These are phyloP conservation scores for Candida buenavistaensis DNA, from an alignment of 1,139 yeast genomes.

Conservation along the genomic window DNA sequence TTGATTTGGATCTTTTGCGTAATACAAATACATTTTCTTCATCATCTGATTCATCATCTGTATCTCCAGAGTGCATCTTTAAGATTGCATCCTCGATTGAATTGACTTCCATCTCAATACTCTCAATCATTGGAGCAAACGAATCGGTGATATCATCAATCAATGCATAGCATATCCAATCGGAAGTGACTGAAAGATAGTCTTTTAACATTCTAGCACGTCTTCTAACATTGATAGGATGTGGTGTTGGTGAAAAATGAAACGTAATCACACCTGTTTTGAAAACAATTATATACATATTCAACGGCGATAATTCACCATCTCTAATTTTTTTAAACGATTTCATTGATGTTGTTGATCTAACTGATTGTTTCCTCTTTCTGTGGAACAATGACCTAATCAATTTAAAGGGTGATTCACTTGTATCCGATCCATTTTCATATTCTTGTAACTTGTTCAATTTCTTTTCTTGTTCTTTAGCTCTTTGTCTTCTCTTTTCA, in stretches of 20 bases:
- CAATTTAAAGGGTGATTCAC: slow-evolving; percentile 15
- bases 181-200: slow-evolving; percentile 85
- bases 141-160: slow-evolving; percentile 97
- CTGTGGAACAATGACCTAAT: slow-evolving; percentile 6
- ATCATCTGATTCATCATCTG: slow-evolving; percentile 39
- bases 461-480: slow-evolving; percentile 45
- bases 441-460: slow-evolving; percentile 40
- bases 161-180: slow-evolving; percentile 96
- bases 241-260: slow-evolving; percentile 94
- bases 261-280: slow-evolving; percentile 88
- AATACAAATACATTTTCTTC: slow-evolving; percentile 37
- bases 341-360: slow-evolving; percentile 23
- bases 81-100: slow-evolving; percentile 88
- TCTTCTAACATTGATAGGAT: slow-evolving; percentile 91
- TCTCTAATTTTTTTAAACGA: slow-evolving; percentile 47
- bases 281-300: slow-evolving; percentile 91
- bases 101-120: slow-evolving; percentile 90
- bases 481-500: slow-evolving; percentile 57
- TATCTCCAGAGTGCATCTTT: slow-evolving; percentile 74
- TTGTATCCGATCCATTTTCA: slow-evolving; percentile 18
- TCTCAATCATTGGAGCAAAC: slow-evolving; percentile 93
- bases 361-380: slow-evolving; percentile 10
- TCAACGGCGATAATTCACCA: slow-evolving; percentile 85
- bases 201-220: slow-evolving; percentile 86
- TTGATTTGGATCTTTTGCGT: slow-evolving; percentile 40